Conservation (phyloP, 257 asterid genomes). For the Solanum habrochaites region DNA sequence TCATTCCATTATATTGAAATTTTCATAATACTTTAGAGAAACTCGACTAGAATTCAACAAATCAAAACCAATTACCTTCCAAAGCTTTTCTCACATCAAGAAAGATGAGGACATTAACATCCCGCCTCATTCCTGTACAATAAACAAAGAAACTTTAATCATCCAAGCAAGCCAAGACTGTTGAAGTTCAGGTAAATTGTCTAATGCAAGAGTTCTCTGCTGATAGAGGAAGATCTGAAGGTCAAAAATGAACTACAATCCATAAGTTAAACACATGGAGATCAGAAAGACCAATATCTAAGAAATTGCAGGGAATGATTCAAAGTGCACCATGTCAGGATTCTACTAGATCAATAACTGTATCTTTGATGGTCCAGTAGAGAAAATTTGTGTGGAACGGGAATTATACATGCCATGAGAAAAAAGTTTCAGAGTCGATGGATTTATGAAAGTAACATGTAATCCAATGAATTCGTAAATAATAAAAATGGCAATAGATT, state of each 20-base stretch:
- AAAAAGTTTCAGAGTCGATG: not conserved
- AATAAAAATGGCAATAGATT: not conserved
- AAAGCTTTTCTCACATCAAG: constrained; percentile 76
- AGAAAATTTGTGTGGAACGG: not conserved
- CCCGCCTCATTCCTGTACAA: constrained; percentile 73
- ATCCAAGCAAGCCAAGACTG: not conserved
- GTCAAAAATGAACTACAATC: not conserved
- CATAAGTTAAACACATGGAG: not conserved
- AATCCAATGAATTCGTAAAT: not conserved
- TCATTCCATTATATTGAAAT: not conserved
- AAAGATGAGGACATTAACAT: constrained; percentile 58
- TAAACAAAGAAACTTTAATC: not conserved
- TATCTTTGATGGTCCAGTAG: not conserved
- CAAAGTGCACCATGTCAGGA: not conserved
- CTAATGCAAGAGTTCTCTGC: not conserved
- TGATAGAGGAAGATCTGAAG: not conserved
- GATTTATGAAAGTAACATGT: not conserved
- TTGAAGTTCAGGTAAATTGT: not conserved
- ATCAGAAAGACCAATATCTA: not conserved
- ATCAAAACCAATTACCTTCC: constrained; percentile 45
- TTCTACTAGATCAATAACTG: not conserved
- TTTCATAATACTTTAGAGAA: not conserved
- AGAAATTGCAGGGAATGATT: not conserved
- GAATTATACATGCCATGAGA: not conserved
- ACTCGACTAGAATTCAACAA: not conserved